Percentiles rank a stretch among this genome's conserved stretches.
Evolutionary conservation across 805 yeast genomes (phyloP).

Genomic region (Candida chilensis): DNA sequence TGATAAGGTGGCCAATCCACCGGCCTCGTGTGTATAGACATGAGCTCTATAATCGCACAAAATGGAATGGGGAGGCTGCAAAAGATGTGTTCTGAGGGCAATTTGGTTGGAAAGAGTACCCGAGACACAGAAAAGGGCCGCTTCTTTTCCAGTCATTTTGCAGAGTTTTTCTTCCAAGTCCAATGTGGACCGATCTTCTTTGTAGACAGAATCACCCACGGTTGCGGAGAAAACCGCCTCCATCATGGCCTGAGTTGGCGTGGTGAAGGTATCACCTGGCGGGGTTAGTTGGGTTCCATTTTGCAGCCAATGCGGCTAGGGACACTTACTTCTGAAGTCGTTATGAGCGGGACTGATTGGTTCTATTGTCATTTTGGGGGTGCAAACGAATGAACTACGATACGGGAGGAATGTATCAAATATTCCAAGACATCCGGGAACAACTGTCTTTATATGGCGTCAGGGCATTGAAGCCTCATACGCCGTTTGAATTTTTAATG

Average conservation of each 20-base stretch:
- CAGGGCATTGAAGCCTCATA: too few species aligned
- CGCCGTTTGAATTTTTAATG: too few species aligned
- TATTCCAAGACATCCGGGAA: too few species aligned
- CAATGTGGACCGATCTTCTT: constrained; percentile 68
- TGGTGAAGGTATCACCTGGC: constrained; percentile 82
- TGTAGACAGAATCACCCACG: constrained; percentile 83
- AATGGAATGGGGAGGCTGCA: constrained; percentile 80
- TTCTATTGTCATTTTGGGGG: too few species aligned
- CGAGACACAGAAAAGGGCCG: constrained; percentile 75
- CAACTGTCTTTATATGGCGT: too few species aligned
- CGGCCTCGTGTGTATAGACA: constrained; percentile 79
- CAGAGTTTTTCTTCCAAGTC: constrained; percentile 59
- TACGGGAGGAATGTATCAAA: too few species aligned
- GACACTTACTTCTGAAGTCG: constrained; percentile 22
- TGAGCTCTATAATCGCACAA: constrained; percentile 85
- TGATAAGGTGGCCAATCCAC: constrained; percentile 81
- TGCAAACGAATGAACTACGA: too few species aligned
- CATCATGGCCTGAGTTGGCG: constrained; percentile 71
- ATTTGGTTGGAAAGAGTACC: constrained; percentile 91
- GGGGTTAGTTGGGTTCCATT: constrained; percentile 37
- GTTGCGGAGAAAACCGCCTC: constrained; percentile 48
- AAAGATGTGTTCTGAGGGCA: constrained; percentile 65
- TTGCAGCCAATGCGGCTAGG: not conserved
- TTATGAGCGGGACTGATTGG: too few species aligned
- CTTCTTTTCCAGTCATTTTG: constrained; percentile 65